phyloP scores from a whole-genome alignment of 2,329 filamentous ascomycete species.

The Chaetomium strumarium region DNA sequence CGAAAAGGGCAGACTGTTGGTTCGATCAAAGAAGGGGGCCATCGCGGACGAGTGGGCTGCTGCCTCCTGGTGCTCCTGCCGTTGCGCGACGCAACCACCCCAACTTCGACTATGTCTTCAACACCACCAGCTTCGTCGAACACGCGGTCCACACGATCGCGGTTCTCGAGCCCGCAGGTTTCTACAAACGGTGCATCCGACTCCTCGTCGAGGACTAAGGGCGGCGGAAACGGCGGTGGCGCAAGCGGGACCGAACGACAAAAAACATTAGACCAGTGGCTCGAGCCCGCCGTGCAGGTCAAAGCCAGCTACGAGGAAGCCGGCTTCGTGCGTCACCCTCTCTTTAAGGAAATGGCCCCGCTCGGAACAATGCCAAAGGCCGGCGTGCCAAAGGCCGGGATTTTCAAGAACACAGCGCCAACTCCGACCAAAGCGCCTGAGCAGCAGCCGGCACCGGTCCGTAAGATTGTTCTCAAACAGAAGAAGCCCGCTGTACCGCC shows the following conservation, averaged over 20 bases:
- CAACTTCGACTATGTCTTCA: slow-evolving; percentile 18
- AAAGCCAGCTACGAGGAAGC: slow-evolving; percentile 73
- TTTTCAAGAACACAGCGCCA: slow-evolving; percentile 46
- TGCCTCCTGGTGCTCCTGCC: slow-evolving; percentile 8
- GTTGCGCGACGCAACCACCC: neutral
- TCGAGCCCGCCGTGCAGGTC: slow-evolving; percentile 53
- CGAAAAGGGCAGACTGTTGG: slow-evolving; percentile 18
- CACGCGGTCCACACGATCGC: slow-evolving; percentile 49
- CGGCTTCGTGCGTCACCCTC: slow-evolving; percentile 66
- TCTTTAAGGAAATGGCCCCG: slow-evolving; percentile 78
- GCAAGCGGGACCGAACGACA: slow-evolving; percentile 32
- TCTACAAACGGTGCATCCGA: slow-evolving; percentile 26
- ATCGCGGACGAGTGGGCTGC: slow-evolving; percentile 14
- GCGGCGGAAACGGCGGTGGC: slow-evolving; percentile 9
- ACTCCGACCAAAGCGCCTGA: slow-evolving; percentile 16
- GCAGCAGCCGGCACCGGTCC: slow-evolving; percentile 30
- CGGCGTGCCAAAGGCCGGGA: slow-evolving; percentile 57
- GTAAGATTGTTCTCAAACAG: slow-evolving; percentile 43
- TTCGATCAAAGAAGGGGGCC: slow-evolving; percentile 24
- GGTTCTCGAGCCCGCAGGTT: slow-evolving; percentile 50
- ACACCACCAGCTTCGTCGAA: slow-evolving; percentile 37
- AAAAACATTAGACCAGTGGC: slow-evolving; percentile 48
- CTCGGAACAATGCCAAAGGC: slow-evolving; percentile 67
- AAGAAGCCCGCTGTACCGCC: slow-evolving; percentile 10
- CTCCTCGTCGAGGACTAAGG: slow-evolving; percentile 15